Evolutionary conservation across 805 yeast genomes (phyloP).

Genomic region (Candida fluviatilis): DNA sequence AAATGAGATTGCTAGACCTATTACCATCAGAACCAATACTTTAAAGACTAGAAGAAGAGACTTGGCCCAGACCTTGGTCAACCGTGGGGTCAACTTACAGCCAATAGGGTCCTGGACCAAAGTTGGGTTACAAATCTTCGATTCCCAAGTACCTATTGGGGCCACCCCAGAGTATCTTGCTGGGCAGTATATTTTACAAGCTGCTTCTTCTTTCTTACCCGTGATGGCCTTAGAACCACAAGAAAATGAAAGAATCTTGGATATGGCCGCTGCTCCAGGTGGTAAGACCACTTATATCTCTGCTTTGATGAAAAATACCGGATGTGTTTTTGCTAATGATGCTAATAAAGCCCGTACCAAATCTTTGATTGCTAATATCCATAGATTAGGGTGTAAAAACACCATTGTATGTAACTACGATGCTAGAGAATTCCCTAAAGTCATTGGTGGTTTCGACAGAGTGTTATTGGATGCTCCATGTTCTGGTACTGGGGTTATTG

Average conservation of each 20-base stretch:
- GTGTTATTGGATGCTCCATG: constrained; percentile 97
- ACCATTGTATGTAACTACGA: constrained; percentile 96
- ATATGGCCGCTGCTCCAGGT: constrained; percentile 99
- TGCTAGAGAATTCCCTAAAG: constrained; percentile 97
- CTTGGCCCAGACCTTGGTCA: constrained; percentile 88
- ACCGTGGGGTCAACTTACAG: constrained; percentile 95
- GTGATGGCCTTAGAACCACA: constrained; percentile 98
- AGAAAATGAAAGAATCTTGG: constrained; percentile 90
- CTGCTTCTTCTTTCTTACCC: constrained; percentile 96
- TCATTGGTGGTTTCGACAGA: constrained; percentile 97
- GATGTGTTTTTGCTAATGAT: constrained; percentile 95
- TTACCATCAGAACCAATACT: constrained; percentile 97
- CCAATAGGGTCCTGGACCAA: constrained; percentile 98
- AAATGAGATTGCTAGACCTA: constrained; percentile 93
- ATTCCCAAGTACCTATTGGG: constrained; percentile 99
- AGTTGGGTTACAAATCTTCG: constrained; percentile 95
- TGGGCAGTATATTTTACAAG: constrained; percentile 96
- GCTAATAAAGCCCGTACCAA: constrained; percentile 95
- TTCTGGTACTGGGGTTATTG: constrained; percentile 99
- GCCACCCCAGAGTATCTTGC: constrained; percentile 99
- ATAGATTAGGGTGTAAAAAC: constrained; percentile 93
- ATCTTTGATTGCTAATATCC: constrained; percentile 94
- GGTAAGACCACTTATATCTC: constrained; percentile 95
- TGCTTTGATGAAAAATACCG: constrained; percentile 97
- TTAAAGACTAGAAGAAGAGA: constrained; percentile 92